Base-by-base conservation (phyloP, 1,139 yeast species). In the Sugiyamaella pinicola region DNA sequence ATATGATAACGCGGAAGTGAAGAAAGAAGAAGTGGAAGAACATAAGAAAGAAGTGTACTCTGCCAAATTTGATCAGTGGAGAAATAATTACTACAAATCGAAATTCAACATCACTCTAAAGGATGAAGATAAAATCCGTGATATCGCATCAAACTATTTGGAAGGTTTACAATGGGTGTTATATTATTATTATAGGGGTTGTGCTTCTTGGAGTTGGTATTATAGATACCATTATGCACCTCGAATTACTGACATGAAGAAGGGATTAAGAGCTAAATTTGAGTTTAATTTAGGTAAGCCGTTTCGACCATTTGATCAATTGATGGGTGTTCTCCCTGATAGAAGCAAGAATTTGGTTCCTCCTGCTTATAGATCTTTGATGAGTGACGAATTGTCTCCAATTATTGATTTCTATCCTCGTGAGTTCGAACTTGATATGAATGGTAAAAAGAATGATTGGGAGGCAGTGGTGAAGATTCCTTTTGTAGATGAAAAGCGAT, bases 121-220 rank as follows among this genome's bases (percentile, higher is more conserved):
- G 41, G 72, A 68, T 40, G 82, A 79, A 29, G 85, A 81, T 1
- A 73, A 81, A 58, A 73, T 91, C 63, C 70, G 70, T 18, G 70
- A 64, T n/a, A 69, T 89, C 63, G 80, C 95, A n/a, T 83, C 83
- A 61, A 91, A 89, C 69, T 91, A 90, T 66, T 76, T 91, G 45
- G 96, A 91, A 71, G 98, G 98, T 62, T 77, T 91, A 59, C 98
- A 91, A 71, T 91, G 98, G 98, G 97, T 91, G 13, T 76, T 91
- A 69, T 85, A 80, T 65, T 91, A 91, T 71, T 91, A 91, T 69
- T 91, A 89, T 66, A 80, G 81, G 62, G 98, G 97, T 21, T 85
- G 88, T 66, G 87, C 87, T 45, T 89, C 97, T 1, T 91, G 98
- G 98, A 85, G 88, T 53, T 91, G 97, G 97, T 91, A 82, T 67